These are phyloP conservation scores for Casaregolazyma suthepensis DNA, from an alignment of 1,139 yeast species.

Conservation along the genomic window DNA sequence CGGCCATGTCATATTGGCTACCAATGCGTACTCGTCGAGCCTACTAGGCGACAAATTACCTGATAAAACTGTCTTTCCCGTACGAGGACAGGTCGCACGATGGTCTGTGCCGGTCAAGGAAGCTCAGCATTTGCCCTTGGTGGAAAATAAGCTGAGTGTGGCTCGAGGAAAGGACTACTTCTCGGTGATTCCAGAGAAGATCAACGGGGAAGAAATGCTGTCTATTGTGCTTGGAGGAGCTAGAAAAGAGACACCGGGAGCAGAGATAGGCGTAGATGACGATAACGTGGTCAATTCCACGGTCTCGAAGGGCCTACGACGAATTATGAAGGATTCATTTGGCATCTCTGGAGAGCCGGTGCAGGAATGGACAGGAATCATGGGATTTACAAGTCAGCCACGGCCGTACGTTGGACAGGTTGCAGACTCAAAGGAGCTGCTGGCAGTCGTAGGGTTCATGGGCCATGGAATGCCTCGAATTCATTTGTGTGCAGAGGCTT, in stretches of 20 bases:
- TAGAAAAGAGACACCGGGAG: slow-evolving; percentile 19
- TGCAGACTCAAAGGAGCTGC: slow-evolving; percentile 23
- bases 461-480: slow-evolving; percentile 49
- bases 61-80: slow-evolving; percentile 4
- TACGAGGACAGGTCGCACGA: slow-evolving; percentile 9
- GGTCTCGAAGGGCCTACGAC: slow-evolving; percentile 18
- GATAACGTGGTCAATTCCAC: slow-evolving; percentile 17
- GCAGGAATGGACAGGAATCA: slow-evolving; percentile 39
- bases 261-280: slow-evolving; percentile 17
- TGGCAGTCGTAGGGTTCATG: slow-evolving; percentile 40
- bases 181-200: slow-evolving; percentile 15
- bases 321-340: slow-evolving; percentile 18
- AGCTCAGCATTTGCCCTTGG: slow-evolving; percentile 4
- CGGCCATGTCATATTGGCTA: slow-evolving; percentile 33
- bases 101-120: slow-evolving; percentile 1
- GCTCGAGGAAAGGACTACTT: slow-evolving; percentile 25
- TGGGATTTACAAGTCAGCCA: slow-evolving; percentile 34
- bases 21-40: slow-evolving; percentile 37
- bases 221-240: slow-evolving; percentile 27
- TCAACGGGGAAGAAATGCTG: slow-evolving; percentile 12
- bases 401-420: slow-evolving; percentile 34
- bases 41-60: slow-evolving; percentile 1
- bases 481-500: slow-evolving; percentile 25
- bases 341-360: slow-evolving; percentile 16
- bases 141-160: slow-evolving; percentile 15